Evolutionary conservation across 108 stramenopile species (phyloP).

Genomic region (Discostella stelligeroides): DNA sequence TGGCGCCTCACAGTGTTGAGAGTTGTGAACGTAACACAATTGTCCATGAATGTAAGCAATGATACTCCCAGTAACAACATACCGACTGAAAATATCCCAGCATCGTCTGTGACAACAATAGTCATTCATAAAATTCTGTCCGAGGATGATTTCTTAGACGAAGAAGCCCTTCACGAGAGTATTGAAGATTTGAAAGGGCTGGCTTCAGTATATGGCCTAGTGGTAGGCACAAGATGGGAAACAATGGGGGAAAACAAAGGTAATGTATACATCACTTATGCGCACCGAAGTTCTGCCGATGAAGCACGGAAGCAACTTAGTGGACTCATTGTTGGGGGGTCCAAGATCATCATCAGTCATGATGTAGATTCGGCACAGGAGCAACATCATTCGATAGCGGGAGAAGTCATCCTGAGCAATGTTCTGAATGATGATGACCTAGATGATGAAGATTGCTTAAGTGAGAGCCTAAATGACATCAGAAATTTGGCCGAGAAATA

Average conservation of each 20-base stretch:
- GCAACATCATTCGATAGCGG: not conserved
- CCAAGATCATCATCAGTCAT: conserved; percentile 16
- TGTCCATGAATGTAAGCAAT: not conserved
- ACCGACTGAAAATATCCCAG: not conserved
- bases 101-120: conserved; percentile 20
- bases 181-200: conserved; percentile 59
- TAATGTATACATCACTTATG: conserved; percentile 37
- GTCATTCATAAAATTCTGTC: conserved; percentile 65
- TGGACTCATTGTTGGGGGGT: conserved; percentile 47
- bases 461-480: conserved; percentile 48
- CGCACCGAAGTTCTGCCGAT: conserved; percentile 17
- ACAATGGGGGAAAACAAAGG: conserved; percentile 22
- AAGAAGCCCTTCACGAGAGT: conserved; percentile 79
- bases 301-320: conserved; percentile 40
- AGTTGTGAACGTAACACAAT: conserved; percentile 6
- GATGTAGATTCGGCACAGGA: conserved; percentile 7
- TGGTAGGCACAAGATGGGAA: conserved; percentile 22
- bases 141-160: conserved; percentile 75
- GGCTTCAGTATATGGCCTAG: conserved; percentile 44
- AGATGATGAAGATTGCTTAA: conserved; percentile 58
- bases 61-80: not conserved
- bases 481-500: conserved; percentile 32
- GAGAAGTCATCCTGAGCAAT: conserved; percentile 33
- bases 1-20: conserved; percentile 19
- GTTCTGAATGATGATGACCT: conserved; percentile 57